A percentile compares a stretch with the other conserved stretches of the same genome.
Evolutionary conservation across 257 asterid species (phyloP).

Genomic region (Lycium ferocissimum): DNA sequence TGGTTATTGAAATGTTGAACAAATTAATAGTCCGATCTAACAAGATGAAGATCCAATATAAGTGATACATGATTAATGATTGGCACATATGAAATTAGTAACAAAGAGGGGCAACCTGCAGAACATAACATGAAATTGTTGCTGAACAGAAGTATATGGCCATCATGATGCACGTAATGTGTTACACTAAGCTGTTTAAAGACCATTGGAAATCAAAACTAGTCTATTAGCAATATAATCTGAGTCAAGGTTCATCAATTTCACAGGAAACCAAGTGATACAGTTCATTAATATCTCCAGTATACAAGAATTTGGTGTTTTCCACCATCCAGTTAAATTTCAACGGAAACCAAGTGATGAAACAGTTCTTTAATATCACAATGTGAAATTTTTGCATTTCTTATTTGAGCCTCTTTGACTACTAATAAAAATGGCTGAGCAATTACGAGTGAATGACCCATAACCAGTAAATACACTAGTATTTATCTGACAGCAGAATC

Average conservation of each 20-base stretch:
- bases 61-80: no score
- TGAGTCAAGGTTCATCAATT: not conserved
- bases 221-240: not conserved
- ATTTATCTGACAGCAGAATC: not conserved
- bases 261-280: not conserved
- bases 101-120: no score
- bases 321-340: not conserved
- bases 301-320: not conserved
- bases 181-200: not conserved
- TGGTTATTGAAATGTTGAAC: not conserved
- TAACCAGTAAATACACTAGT: not conserved
- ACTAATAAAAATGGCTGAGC: not conserved
- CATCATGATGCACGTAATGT: not conserved
- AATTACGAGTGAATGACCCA: not conserved
- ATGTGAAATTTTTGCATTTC: not conserved
- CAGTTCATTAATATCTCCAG: not conserved
- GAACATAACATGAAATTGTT: not conserved
- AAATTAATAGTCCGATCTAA: not conserved
- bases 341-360: not conserved
- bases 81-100: no score
- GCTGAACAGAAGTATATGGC: not conserved
- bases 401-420: not conserved
- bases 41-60: not conserved
- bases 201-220: not conserved
- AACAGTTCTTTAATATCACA: not conserved